Base-by-base conservation (phyloP, 2,329 filamentous ascomycete genomes). In the Blastomyces gilchristii region DNA sequence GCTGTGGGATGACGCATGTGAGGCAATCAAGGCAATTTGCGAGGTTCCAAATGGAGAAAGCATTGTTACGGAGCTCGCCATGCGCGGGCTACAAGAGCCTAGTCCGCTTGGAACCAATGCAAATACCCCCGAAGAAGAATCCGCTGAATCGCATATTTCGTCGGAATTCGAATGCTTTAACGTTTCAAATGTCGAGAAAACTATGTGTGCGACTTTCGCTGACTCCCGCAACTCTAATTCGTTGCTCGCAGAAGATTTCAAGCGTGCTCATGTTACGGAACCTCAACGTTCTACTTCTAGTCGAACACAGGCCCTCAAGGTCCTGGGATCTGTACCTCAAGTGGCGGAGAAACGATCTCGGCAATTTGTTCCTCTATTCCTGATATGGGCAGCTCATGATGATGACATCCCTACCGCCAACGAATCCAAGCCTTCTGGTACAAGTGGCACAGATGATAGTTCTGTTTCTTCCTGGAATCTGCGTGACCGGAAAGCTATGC, bases 291-390 rank as follows among this genome's bases (percentile, higher is more conserved):
- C 75, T 52, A 80, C 82, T 14, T 72, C 78, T 12, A 84, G 89
- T 61, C 84, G 92, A 65, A 83, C 84, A 50, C 90, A 95, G 71
- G 91, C 91, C 0, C 80, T 99, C 52, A 88, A 88, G 68, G 85
- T 96, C 0, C 79, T 99, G 52, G 83, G 84, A 65, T 85, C 85
- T 11, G 80, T 90, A 37, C 91, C 94, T 12, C 80, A 82, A 12
- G 77, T 96, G 57, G 92, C 91, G 0, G 94, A 99, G 75, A 96
- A 89, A 73, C 84, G 87, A 43, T 97, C 93, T 9, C 87, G 92
- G 43, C 83, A 86, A 67, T 80, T 99, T 31, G 89, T 97, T 0
- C 94, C 95, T 1, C 83, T 93, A 65, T 88, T 99, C 47, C 79
- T 99, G 7, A 84, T 86, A 22, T 96, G 93, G 90, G 86, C 85